A percentile compares a stretch with the other conserved stretches of the same genome.
Conservation (phyloP, 2,329 filamentous ascomycete genomes). For the Thermothelomyces thermophilus region DNA sequence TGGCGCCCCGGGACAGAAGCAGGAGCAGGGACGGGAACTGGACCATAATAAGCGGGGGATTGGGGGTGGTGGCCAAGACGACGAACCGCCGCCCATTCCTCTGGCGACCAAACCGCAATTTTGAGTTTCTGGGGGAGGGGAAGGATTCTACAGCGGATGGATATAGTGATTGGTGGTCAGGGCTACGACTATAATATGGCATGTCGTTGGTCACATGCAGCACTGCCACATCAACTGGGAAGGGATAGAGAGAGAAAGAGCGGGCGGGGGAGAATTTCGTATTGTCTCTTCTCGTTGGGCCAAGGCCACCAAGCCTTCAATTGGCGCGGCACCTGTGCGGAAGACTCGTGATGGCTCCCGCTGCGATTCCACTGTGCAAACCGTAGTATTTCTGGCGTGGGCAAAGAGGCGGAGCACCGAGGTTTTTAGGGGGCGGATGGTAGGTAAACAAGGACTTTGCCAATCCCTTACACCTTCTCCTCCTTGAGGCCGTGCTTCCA, state of each 20-base stretch:
- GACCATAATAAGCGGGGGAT: neutral
- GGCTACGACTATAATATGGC: too few relatives aligned
- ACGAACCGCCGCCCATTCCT: constrained; percentile 45
- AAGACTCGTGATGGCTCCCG: too few relatives aligned
- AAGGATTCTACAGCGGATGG: neutral
- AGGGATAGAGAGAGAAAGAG: too few relatives aligned
- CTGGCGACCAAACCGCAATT: constrained; percentile 24
- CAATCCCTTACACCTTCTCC: constrained; percentile 74
- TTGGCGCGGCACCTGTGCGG: too few relatives aligned
- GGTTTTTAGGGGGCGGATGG: neutral
- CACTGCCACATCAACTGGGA: too few relatives aligned
- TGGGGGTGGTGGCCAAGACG: constrained; percentile 17
- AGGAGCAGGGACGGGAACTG: neutral
- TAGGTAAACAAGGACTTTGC: neutral
- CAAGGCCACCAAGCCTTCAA: too few relatives aligned
- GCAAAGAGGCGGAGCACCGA: too few relatives aligned
- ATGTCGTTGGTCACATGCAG: too few relatives aligned
- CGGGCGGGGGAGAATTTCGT: too few relatives aligned
- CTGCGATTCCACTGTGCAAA: too few relatives aligned
- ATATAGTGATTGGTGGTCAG: neutral
- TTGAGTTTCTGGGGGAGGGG: constrained; percentile 4
- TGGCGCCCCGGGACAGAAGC: constrained; percentile 6
- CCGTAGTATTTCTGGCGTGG: too few relatives aligned
- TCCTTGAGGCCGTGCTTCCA: constrained; percentile 92
- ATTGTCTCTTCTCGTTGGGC: too few relatives aligned